A percentile compares a stretch with the other conserved stretches of the same genome.
These are phyloP conservation scores for Microascus cirrosus DNA, from an alignment of 2,329 filamentous ascomycete genomes.

Conservation along the genomic window DNA sequence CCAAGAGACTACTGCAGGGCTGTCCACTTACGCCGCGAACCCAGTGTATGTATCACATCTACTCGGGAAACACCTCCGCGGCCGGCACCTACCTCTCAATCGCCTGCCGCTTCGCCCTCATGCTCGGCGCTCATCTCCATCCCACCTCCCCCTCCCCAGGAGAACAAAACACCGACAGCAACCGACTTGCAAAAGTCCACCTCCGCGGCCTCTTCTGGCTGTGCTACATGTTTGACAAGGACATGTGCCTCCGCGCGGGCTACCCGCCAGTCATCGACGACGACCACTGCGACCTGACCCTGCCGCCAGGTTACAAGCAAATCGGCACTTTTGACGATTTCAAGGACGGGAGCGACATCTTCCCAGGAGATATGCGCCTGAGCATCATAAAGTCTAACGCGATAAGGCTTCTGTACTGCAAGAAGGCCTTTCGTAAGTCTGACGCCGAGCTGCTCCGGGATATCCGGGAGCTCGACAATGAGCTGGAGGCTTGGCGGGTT, in stretches of 20 bases:
- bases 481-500: not conserved
- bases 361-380: not conserved
- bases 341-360: not conserved
- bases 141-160: not conserved
- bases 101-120: slow-evolving; percentile 8
- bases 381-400: not conserved
- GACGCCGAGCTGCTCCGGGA: not conserved
- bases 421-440: not conserved
- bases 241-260: slow-evolving; percentile 5
- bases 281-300: slow-evolving; percentile 5
- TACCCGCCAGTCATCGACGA: slow-evolving; percentile 6
- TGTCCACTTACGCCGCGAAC: not conserved
- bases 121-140: slow-evolving; percentile 3
- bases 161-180: slow-evolving; percentile 2
- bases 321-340: not conserved
- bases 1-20: no score
- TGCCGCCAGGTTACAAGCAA: not conserved
- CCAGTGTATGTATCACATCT: not conserved
- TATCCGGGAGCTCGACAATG: not conserved
- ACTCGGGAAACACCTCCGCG: slow-evolving; percentile 2
- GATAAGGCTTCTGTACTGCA: not conserved
- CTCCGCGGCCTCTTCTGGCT: slow-evolving; percentile 6
- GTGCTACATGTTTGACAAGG: slow-evolving; percentile 8
- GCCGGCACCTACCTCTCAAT: slow-evolving; percentile 2
- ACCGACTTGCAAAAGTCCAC: not conserved